phyloP scores from a whole-genome alignment of 768 basidiomycete genomes.

The Holtermannia corniformis region DNA sequence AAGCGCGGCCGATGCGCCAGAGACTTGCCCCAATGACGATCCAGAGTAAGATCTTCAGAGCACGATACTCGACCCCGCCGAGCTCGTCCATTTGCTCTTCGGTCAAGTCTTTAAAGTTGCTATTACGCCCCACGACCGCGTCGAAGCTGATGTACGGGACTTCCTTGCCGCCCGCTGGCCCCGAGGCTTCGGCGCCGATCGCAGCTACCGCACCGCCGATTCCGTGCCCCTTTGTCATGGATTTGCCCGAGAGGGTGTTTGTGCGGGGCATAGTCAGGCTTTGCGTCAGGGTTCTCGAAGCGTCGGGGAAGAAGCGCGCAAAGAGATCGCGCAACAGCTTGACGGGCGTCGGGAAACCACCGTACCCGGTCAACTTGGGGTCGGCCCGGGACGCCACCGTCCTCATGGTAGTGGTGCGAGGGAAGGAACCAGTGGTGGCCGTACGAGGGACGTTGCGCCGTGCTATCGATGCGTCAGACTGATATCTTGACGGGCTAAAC shows the following conservation, averaged over 20 bases:
- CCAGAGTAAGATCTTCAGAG: conserved; percentile 70
- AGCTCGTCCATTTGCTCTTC: conserved; percentile 80
- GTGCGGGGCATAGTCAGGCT: conserved; percentile 70
- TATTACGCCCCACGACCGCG: conserved; percentile 74
- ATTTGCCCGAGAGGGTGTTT: conserved; percentile 34
- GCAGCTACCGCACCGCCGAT: conserved; percentile 6
- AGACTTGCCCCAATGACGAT: conserved; percentile 60
- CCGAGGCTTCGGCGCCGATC: conserved; percentile 38
- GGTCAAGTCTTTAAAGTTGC: conserved; percentile 50
- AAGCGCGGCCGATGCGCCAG: no score
- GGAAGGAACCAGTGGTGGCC: conserved; percentile 20
- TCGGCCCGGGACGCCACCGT: conserved; percentile 19
- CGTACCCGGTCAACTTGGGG: conserved; percentile 33
- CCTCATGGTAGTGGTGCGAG: conserved; percentile 31
- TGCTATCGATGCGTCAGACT: neutral
- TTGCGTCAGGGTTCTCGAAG: conserved; percentile 52
- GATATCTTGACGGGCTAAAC: no score
- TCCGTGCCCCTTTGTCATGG: conserved; percentile 42
- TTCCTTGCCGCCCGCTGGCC: conserved; percentile 42
- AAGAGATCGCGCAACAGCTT: conserved; percentile 47
- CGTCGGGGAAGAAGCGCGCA: conserved; percentile 54
- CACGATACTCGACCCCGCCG: conserved; percentile 87
- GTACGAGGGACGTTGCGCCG: conserved; percentile 24
- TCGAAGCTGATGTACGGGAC: conserved; percentile 81
- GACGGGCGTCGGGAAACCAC: conserved; percentile 42